Conservation (phyloP, 1,284 basidiomycete species). For the Boletus sp. region DNA sequence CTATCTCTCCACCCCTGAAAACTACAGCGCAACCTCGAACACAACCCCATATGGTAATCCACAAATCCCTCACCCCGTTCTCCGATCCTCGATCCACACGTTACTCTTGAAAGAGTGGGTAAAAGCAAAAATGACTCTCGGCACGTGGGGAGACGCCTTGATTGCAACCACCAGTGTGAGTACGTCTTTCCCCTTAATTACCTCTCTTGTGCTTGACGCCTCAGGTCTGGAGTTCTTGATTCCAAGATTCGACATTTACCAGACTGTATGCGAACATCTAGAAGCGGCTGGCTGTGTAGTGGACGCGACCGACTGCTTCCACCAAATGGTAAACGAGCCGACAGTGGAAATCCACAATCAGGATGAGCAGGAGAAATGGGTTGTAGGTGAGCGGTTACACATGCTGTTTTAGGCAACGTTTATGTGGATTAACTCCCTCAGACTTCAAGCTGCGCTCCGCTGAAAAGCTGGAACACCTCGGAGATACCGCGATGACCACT, state of each 20-base stretch:
- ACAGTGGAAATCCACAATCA: not conserved
- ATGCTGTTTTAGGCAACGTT: not conserved
- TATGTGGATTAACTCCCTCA: not conserved
- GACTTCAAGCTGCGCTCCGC: not conserved
- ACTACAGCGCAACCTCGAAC: not conserved
- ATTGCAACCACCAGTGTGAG: not conserved
- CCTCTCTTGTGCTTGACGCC: not conserved
- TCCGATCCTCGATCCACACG: not conserved
- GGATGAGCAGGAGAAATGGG: not conserved
- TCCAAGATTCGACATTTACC: not conserved
- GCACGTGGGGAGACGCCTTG: conserved; percentile 2
- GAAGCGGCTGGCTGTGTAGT: not conserved
- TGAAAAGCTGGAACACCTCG: not conserved
- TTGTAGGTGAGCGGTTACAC: not conserved
- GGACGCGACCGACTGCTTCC: conserved; percentile 3
- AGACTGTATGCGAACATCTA: not conserved
- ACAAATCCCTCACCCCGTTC: no score
- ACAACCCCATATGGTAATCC: not conserved
- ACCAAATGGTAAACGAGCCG: not conserved
- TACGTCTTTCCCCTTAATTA: not conserved
- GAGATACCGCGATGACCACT: not conserved
- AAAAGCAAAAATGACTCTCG: not conserved
- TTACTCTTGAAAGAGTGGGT: not conserved
- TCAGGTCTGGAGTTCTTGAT: not conserved
- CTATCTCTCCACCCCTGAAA: not conserved